Base-by-base conservation (phyloP, 2,329 filamentous ascomycete species). In the Cordyceps tenuipes region DNA sequence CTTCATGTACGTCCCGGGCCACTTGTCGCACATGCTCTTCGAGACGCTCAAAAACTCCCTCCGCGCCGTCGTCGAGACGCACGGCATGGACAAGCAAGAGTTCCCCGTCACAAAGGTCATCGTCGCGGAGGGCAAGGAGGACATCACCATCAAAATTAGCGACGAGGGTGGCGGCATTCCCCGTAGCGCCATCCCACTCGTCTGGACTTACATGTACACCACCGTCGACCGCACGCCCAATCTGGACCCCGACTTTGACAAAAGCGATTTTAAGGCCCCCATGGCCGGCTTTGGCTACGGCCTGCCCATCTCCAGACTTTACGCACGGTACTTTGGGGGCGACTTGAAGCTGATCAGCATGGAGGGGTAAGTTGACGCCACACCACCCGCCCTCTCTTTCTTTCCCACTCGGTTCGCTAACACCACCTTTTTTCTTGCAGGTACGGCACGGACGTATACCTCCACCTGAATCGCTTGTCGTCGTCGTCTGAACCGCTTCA, bases 181-280 rank as follows among this genome's bases (percentile, higher is more conserved):
- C 0, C 81, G 94, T 68, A 95, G 89, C 68, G 85, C 91, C 57
- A 97, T 99, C 64, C 94, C 94, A 5, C 82, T 99, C 15, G 94
- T 97, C n/a, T 99, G 94, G 94, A 99, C 94, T 13, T 99, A 99
- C 74, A 99, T 97, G 94, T 99, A 99, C 74, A 99, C 94, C 41
- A 99, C 94, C 2, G 94, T 99, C 64, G 94, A 97, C 73, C 86
- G 92, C 67, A 97, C 94, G 23, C 94, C 94, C 15, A 96, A 87
- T 70, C 78, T 99, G 63, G 94, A 99, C 70, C 94, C 94, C 0
- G 93, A 97, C 72, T 99, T 97, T 73, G 93, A 99, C 75, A 96
- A 97, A 78, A 96, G 88, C 76, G 94, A 99, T 73, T 99, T 99
- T 80, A 97, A 99, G 75, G 94, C 94, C 13, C 94, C 94, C 1